Evolutionary conservation across 345 rosid species (phyloP).

Genomic region (Salix purpurea): DNA sequence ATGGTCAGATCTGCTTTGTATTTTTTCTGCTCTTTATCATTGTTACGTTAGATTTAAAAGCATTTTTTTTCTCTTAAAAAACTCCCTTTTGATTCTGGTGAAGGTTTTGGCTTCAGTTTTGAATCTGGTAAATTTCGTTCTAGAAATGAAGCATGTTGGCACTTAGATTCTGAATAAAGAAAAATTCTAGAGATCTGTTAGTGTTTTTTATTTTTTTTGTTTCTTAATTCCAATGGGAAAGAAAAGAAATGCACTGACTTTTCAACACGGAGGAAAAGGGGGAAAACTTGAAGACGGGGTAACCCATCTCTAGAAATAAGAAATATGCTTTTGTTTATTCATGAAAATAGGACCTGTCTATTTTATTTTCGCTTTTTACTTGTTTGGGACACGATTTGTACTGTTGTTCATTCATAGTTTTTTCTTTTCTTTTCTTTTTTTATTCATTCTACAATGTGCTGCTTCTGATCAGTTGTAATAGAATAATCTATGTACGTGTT

Average conservation of each 20-base stretch:
- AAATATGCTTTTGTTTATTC: background rate
- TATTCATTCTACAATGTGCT: background rate
- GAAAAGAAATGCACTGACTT: background rate
- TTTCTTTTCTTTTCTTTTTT: no score
- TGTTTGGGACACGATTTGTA: background rate
- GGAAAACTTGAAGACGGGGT: background rate
- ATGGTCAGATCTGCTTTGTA: constrained; percentile 10
- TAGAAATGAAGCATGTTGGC: background rate
- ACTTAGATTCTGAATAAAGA: background rate
- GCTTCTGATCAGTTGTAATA: background rate
- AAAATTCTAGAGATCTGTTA: background rate
- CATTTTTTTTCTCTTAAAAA: background rate
- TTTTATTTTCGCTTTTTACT: background rate
- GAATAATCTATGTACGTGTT: background rate
- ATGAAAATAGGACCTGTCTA: background rate
- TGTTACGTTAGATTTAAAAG: background rate
- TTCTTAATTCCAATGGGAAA: background rate
- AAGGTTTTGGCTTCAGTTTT: background rate
- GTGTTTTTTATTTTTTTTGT: background rate
- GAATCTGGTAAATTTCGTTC: background rate
- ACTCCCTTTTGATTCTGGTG: background rate
- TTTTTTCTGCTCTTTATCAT: background rate
- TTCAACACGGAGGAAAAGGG: background rate
- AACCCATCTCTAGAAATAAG: background rate
- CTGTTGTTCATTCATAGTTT: background rate